Base-by-base conservation (phyloP, 228 moss, liverwort and hornwort genomes). In the Sphagnum magellanicum region DNA sequence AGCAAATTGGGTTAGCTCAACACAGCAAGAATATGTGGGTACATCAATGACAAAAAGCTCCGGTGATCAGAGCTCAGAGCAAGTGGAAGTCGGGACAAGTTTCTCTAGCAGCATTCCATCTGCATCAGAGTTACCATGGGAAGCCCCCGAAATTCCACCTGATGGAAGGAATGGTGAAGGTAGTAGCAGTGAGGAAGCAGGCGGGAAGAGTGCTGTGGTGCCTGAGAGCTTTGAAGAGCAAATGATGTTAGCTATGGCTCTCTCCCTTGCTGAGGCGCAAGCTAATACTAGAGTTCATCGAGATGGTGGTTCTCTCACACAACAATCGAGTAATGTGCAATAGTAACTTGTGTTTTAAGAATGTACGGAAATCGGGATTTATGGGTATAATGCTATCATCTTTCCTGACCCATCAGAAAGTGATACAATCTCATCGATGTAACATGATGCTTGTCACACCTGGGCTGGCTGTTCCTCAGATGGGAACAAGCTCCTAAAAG, bases 1-100 rank as follows among this genome's bases (percentile, higher is more conserved):
- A 66, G 83, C 87, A 46, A 75, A 83, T 48, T 87, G 87, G 87
- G 87, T 87, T 58, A 87, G 78, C 81, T 83, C 83, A 10, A 83
- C 87, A 55, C 83, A 87, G 72, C 74, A 64, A 50, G 55, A 55
- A 55, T 86, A 82, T 60, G 73, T 66, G 69, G 80, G 80, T 4
- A 63, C 78, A 12, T 78, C 72, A 0, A 76, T 9, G 52, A 71
- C 61, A 15, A 73, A 76, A 10, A 78, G 74, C 78, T 65, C 64
- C 12, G 87, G 83, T 9, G 83, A 87, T 51, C 80, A 83, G 71
- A 87, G 87, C 72, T 87, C 83, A n/a, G 87, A 83, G 68, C 87
- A 81, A 66, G 87, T 87, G 70, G 87, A 87, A 66, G 87, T 83
- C 4, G 87, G 87, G 69, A 87, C 87, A 65, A 87, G 87, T 70